Conservation (phyloP, 2,329 filamentous ascomycete species). For the Paramyrothecium sp. region DNA sequence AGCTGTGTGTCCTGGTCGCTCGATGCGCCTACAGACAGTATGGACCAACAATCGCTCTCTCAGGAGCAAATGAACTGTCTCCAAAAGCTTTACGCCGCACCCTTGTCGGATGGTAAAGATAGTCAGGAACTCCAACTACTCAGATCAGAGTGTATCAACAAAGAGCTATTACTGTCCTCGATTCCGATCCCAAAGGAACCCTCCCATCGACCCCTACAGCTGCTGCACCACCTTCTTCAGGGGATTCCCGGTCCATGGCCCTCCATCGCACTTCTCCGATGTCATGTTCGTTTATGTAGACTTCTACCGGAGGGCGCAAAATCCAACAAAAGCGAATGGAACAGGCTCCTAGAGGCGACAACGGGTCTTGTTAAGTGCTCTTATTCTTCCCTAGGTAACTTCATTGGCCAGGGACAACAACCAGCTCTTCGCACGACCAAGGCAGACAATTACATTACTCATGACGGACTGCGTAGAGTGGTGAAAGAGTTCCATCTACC, state of each 20-base stretch:
- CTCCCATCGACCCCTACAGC: slow-evolving; percentile 20
- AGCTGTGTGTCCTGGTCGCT: background rate
- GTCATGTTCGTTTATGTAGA: slow-evolving; percentile 32
- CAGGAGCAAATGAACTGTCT: slow-evolving; percentile 8
- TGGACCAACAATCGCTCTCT: background rate
- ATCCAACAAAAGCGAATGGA: slow-evolving; percentile 14
- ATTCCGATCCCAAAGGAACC: slow-evolving; percentile 14
- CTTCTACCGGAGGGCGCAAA: slow-evolving; percentile 33
- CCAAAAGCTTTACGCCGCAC: slow-evolving; percentile 14
- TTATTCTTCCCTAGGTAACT: slow-evolving; percentile 37
- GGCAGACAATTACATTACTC: slow-evolving; percentile 23
- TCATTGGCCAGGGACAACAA: slow-evolving; percentile 21
- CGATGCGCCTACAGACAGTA: background rate
- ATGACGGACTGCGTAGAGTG: slow-evolving; percentile 28
- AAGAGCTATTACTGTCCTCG: slow-evolving; percentile 15
- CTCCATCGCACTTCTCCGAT: slow-evolving; percentile 26
- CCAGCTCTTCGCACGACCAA: slow-evolving; percentile 26
- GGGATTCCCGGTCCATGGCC: slow-evolving; percentile 25
- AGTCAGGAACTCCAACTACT: slow-evolving; percentile 9
- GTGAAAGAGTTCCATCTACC: slow-evolving; percentile 31
- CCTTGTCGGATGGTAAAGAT: slow-evolving; percentile 13
- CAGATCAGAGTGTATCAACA: slow-evolving; percentile 9
- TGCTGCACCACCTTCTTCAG: slow-evolving; percentile 19
- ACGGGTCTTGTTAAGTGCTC: slow-evolving; percentile 22
- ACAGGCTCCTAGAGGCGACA: slow-evolving; percentile 15